Conservation (phyloP, 805 yeast species). For the Yarrowia deformans region DNA sequence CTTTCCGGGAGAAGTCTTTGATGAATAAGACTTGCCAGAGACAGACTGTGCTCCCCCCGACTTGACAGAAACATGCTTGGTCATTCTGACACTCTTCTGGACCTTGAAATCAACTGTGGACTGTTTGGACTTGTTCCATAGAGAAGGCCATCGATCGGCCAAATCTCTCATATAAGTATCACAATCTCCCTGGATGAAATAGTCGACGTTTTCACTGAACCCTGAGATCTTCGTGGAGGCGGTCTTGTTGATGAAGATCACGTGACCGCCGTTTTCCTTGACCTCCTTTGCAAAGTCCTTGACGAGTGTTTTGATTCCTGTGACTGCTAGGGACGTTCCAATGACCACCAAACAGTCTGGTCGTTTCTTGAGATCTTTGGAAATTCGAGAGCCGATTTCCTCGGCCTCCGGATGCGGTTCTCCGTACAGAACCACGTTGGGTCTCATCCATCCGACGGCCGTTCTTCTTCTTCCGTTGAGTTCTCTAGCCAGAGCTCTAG, state of each 20-base stretch:
- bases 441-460: slow-evolving; percentile 80
- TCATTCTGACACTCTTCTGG: not conserved
- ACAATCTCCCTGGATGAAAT: slow-evolving; percentile 79
- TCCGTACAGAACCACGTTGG: slow-evolving; percentile 90
- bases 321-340: slow-evolving; percentile 92
- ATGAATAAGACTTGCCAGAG: too few relatives aligned
- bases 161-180: slow-evolving; percentile 70
- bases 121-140: slow-evolving; percentile 17
- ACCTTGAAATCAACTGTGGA: slow-evolving; percentile 35
- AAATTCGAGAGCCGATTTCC: slow-evolving; percentile 72
- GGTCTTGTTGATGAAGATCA: slow-evolving; percentile 77
- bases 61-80: not conserved
- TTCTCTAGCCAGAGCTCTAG: slow-evolving; percentile 62
- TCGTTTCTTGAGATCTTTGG: slow-evolving; percentile 61
- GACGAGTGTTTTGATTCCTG: slow-evolving; percentile 84
- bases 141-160: slow-evolving; percentile 15
- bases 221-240: slow-evolving; percentile 65
- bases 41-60: not conserved
- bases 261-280: slow-evolving; percentile 80
- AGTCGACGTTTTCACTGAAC: slow-evolving; percentile 66
- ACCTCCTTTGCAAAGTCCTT: slow-evolving; percentile 69
- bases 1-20: not conserved
- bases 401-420: slow-evolving; percentile 92
- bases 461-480: slow-evolving; percentile 76
- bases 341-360: slow-evolving; percentile 86